Evolutionary conservation across 192 early-diverging fungal species (phyloP), one percentile per base, ranked within the genome.

Genomic region (Coemansia sp.): DNA sequence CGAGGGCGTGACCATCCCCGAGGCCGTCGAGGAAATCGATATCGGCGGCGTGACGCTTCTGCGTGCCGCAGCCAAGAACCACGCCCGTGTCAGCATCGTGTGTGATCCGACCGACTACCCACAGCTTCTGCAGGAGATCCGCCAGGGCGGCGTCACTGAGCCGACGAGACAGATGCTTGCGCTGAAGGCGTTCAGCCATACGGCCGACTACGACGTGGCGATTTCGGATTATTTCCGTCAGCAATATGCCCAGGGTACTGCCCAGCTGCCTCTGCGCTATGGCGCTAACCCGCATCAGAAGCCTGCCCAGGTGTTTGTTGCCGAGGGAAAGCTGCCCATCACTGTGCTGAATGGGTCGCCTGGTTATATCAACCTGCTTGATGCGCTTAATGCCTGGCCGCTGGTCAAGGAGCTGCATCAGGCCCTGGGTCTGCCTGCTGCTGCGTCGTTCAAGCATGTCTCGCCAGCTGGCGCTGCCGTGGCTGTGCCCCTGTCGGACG

Each of bases 371-470:
- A 98, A 99, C 83, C 84, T 98, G 34, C 85, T 99, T 58, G 97
- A 99, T 76, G 95, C 97, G 14, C 83, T 99, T 16, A 98, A 98
- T 82, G 83, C 93, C 20, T 99, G 94, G 93, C 95, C 92, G 28
- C 84, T 99, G 57, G 97, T 99, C 67, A 98, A 98, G 86, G 97
- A 98, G 71, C 88, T 98, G 32, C 85, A 87, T 60, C 66, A 82
- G 48, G 93, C 95, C 22, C 84, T 92, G 8, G 85, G 86, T n/a
- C 71, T 95, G 55, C 89, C 97, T 34, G 97, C 97, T 30, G 95
- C 95, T 50, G 95, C 95, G 51, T 97, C 94, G 39, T 99, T 99
- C 88, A 98, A 99, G 84, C 97, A 99, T 72, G 95, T 97, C 35
- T 95, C 93, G 32, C 97, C 97, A 25, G 97, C 97, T 50, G 97